phyloP scores from a whole-genome alignment of 257 asterid species.

The Linderniella brevidens region DNA sequence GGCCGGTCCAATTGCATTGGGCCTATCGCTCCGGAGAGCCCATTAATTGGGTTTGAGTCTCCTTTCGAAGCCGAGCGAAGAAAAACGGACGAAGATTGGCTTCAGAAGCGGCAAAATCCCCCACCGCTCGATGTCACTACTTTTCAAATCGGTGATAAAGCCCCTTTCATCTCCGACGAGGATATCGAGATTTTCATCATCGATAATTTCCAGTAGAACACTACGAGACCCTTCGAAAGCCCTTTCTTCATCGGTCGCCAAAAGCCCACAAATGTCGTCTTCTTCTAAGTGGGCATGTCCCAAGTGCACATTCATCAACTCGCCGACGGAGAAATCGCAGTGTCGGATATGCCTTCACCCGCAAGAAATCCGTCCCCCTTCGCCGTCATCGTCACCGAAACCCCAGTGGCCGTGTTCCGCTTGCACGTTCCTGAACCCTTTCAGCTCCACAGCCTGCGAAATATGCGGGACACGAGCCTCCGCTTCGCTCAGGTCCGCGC shows the following conservation, averaged over 20 bases:
- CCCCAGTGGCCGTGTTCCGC: slow-evolving; percentile 65
- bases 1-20: no score
- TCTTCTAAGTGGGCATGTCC: slow-evolving; percentile 79
- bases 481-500: slow-evolving; percentile 33
- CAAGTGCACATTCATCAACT: slow-evolving; percentile 74
- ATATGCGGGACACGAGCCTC: slow-evolving; percentile 61
- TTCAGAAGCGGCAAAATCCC: no score
- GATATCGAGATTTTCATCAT: no score
- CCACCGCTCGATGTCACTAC: no score
- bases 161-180: no score
- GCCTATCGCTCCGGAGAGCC: no score
- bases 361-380: slow-evolving; percentile 8
- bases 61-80: no score
- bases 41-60: no score
- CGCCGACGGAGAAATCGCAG: slow-evolving; percentile 32
- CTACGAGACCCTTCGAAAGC: slow-evolving; percentile 7
- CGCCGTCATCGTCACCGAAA: slow-evolving; percentile 17
- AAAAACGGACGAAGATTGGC: no score
- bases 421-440: slow-evolving; percentile 68
- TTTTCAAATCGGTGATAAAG: no score
- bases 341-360: slow-evolving; percentile 61
- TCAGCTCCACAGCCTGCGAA: slow-evolving; percentile 31
- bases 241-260: slow-evolving; percentile 15
- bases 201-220: no score
- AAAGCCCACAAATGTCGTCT: slow-evolving; percentile 9